A percentile compares a stretch with the other conserved stretches of the same genome.
phyloP scores from a whole-genome alignment of 768 basidiomycete genomes.

The Lactarius vividus region DNA sequence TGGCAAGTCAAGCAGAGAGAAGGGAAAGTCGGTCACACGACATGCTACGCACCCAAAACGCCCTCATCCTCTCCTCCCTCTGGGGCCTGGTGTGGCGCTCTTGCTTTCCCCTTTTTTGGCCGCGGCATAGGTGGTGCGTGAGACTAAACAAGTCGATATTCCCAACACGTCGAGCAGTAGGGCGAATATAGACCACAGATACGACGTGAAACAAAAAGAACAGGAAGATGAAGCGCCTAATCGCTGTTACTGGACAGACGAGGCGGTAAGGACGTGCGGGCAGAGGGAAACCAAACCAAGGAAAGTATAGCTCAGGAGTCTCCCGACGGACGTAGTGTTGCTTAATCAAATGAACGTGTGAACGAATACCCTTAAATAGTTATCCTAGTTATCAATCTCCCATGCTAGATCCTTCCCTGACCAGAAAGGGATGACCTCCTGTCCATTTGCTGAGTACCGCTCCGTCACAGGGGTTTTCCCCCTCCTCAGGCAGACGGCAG shows the following conservation, averaged over 20 bases:
- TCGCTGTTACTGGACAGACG: background rate
- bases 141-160: background rate
- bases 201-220: background rate
- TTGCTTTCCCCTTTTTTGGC: constrained; percentile 26
- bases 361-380: constrained; percentile 16
- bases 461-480: constrained; percentile 44
- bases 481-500: constrained; percentile 44
- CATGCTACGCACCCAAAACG: constrained; percentile 20
- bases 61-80: constrained; percentile 17
- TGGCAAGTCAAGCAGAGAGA: constrained; percentile 8
- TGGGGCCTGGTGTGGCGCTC: constrained; percentile 11
- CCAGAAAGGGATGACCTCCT: constrained; percentile 81
- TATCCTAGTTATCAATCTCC: constrained; percentile 38
- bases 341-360: constrained; percentile 17
- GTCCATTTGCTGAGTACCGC: constrained; percentile 46
- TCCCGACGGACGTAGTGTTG: background rate
- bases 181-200: background rate
- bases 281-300: constrained; percentile 11
- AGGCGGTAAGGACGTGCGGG: background rate
- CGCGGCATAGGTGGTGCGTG: constrained; percentile 13
- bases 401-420: constrained; percentile 77
- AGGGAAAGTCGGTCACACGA: constrained; percentile 8
- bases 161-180: background rate
- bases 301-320: constrained; percentile 5
- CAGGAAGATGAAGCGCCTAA: background rate